phyloP scores from a whole-genome alignment of 2,329 filamentous ascomycete species.

The Cylindrodendrum hubeiense region DNA sequence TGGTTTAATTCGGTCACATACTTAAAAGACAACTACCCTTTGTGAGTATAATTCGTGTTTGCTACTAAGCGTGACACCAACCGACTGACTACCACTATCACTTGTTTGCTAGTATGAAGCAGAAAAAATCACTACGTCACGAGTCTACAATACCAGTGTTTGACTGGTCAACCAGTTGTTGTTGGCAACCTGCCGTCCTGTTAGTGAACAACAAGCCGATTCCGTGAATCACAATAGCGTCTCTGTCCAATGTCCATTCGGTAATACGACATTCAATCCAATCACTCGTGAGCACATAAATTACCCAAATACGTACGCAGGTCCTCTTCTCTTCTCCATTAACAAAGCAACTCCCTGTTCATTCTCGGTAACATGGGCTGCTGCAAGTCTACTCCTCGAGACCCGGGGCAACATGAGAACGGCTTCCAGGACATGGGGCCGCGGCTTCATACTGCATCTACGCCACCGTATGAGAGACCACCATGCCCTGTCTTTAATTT shows the following conservation, averaged over 20 bases:
- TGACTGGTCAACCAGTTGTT: not conserved
- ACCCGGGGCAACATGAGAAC: not conserved
- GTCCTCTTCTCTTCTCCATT: not conserved
- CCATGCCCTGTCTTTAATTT: not conserved
- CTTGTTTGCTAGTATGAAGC: not conserved
- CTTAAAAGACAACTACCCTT: not conserved
- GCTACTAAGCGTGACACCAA: not conserved
- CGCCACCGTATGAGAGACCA: slow-evolving; percentile 14
- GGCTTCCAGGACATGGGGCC: slow-evolving; percentile 28
- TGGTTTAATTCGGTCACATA: not conserved
- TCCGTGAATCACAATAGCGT: not conserved
- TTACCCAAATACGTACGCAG: not conserved
- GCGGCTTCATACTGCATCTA: not conserved
- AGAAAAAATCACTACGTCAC: not conserved
- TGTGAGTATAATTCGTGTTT: not conserved
- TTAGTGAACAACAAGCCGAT: not conserved
- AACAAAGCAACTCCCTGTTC: not conserved
- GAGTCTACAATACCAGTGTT: not conserved
- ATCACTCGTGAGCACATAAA: not conserved
- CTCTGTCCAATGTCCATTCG: not conserved
- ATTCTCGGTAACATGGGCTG: slow-evolving; percentile 20
- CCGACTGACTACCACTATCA: not conserved
- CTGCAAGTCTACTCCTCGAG: slow-evolving; percentile 10
- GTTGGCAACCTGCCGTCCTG: not conserved
- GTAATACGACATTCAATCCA: not conserved